Conservation (phyloP, 805 yeast species). For the Saccharomycopsis fermentans region DNA sequence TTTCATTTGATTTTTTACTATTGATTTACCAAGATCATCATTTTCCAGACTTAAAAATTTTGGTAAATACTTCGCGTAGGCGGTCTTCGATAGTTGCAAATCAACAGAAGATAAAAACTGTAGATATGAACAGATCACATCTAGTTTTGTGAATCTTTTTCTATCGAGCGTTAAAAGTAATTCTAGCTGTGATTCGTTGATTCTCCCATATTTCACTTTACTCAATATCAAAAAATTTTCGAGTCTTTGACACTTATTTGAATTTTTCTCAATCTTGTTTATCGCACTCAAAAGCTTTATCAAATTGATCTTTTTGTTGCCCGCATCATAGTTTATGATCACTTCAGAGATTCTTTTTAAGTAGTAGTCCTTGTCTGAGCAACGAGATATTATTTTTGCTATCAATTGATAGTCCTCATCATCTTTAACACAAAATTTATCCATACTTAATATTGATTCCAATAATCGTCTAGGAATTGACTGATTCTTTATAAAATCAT, state of each 20-base stretch:
- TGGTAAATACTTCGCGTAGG: not conserved
- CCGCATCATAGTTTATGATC: not conserved
- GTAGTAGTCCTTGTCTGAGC: not conserved
- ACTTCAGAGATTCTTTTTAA: not conserved
- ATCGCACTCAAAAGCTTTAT: not conserved
- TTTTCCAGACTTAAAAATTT: not conserved
- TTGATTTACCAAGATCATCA: not conserved
- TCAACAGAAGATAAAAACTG: not conserved
- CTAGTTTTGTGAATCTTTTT: not conserved
- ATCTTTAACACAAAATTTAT: not conserved
- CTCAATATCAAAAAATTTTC: not conserved
- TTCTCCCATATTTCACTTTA: not conserved
- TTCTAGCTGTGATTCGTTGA: not conserved
- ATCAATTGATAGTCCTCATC: not conserved
- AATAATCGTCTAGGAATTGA: not conserved
- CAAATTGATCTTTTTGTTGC: not conserved
- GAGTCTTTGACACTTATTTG: not conserved
- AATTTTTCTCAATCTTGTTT: not conserved
- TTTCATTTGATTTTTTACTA: not conserved
- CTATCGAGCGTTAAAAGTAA: not conserved
- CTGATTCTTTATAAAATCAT: not conserved
- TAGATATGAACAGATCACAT: not conserved
- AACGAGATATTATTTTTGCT: not conserved
- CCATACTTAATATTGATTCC: not conserved
- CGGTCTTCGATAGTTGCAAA: not conserved